phyloP scores from a whole-genome alignment of 768 basidiomycete genomes.

The Boletus rubescentipes region DNA sequence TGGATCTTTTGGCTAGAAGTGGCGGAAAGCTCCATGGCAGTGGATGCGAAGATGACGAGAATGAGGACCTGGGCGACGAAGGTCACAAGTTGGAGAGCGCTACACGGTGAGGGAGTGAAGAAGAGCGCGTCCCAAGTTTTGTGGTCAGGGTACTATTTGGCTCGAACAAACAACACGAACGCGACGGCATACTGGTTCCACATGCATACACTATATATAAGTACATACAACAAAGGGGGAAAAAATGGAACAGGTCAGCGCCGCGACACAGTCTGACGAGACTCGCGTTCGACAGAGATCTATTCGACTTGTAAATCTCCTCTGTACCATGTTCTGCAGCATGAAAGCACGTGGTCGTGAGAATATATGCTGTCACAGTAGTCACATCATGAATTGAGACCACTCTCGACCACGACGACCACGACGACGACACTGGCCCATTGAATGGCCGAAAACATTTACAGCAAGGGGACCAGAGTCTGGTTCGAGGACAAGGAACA shows the following conservation, averaged over 20 bases:
- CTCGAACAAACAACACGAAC: slow-evolving; percentile 20
- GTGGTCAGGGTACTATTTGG: slow-evolving; percentile 19
- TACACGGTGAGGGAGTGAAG: neutral
- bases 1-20: slow-evolving; percentile 53
- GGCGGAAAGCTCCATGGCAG: slow-evolving; percentile 33
- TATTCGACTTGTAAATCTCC: too few species aligned
- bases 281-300: too few species aligned
- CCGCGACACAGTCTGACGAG: too few species aligned
- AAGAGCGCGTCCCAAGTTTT: slow-evolving; percentile 2
- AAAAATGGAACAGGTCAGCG: too few species aligned
- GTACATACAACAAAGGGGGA: too few species aligned
- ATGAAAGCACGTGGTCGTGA: slow-evolving; percentile 18
- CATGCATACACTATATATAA: too few species aligned
- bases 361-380: slow-evolving; percentile 17
- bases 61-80: slow-evolving; percentile 50
- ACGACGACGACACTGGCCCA: slow-evolving; percentile 26
- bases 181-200: neutral
- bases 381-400: slow-evolving; percentile 26
- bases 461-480: slow-evolving; percentile 85
- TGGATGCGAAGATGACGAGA: slow-evolving; percentile 24
- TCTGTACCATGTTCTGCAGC: too few species aligned
- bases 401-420: slow-evolving; percentile 20
- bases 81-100: slow-evolving; percentile 29
- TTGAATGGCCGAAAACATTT: slow-evolving; percentile 93
- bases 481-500: slow-evolving; percentile 95